These are phyloP conservation scores for Plectranthus barbatus DNA, from an alignment of 257 asterid genomes.

Conservation along the genomic window DNA sequence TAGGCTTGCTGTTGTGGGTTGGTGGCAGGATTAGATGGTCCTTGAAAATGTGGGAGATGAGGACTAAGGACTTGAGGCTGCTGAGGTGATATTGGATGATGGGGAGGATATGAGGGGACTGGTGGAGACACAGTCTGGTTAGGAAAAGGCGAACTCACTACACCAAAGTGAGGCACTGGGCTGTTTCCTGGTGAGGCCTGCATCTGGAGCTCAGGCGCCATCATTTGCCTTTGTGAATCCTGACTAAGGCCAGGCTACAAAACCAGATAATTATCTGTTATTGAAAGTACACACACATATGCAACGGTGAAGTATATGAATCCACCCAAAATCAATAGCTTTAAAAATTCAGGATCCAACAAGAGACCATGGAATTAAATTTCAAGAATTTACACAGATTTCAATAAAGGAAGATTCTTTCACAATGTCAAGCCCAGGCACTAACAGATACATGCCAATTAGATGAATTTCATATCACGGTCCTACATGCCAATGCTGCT, in stretches of 20 bases:
- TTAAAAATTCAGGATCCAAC: constrained; percentile 8
- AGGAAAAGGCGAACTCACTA: constrained; percentile 33
- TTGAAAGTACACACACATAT: not conserved
- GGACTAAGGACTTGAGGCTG: constrained; percentile 36
- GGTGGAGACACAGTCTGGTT: constrained; percentile 34
- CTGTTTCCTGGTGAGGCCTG: constrained; percentile 32
- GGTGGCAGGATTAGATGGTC: constrained; percentile 46
- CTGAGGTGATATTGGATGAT: constrained; percentile 40
- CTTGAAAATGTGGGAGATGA: constrained; percentile 53
- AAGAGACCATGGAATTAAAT: not conserved
- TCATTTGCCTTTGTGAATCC: constrained; percentile 65
- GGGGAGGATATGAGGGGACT: constrained; percentile 35
- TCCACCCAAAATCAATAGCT: not conserved
- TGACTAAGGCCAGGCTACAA: constrained; percentile 58
- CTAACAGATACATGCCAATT: not conserved
- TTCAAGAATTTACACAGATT: not conserved
- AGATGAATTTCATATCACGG: not conserved
- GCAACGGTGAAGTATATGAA: constrained; percentile 14
- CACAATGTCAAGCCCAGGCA: not conserved
- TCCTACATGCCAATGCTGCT: not conserved
- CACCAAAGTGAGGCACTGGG: constrained; percentile 45
- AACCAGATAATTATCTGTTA: constrained; percentile 17
- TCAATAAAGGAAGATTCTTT: not conserved
- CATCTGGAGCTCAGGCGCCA: constrained; percentile 59
- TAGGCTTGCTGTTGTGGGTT: constrained; percentile 67